Base-by-base conservation (phyloP, 2,329 filamentous ascomycete genomes). In the Aspergillus clavatus region DNA sequence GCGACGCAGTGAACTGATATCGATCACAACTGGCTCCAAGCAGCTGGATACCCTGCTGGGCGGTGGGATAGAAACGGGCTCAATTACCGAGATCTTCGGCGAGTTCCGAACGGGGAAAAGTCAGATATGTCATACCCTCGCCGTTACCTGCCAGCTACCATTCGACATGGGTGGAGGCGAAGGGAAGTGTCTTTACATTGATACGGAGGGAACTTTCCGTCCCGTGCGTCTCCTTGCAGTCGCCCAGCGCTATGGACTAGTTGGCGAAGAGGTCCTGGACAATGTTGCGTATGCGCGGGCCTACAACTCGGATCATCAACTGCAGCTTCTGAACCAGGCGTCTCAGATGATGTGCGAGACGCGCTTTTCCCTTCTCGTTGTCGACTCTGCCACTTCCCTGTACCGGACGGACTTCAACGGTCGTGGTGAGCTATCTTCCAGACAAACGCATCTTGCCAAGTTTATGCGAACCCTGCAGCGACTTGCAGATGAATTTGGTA, bases 271-370 rank as follows among this genome's bases (percentile, higher is more conserved):
- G 67, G 93, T 98, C 0, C 79, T 98, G 7, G 94, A 98, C 72
- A 98, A 98, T 57, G 90, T 98, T 45, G 94, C 94, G 3, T 98
- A 98, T 67, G 94, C 94, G 40, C 85, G 93, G 48, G 93, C 93
- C 7, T 98, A 98, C 75, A 98, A 98, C 67, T 97, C 91, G 0
- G 93, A 98, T 55, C 93, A 98, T 69, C 93, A 98, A 68, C 80
- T 98, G 40, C 89, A 95, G 66, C 78, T 98, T 6, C 82, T 98
- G 51, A 93, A 93, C 60, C 91, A 97, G 68, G 94, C 93, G 3
- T 86, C 93, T 2, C 83, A 89, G 51, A 98, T 98, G 93, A 98
- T 98, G 94, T 96, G 90, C 46, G 94, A 98, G 73, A 98, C 93
- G 0, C 83, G 93, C 3, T 98, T 98, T 69, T 97, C 93, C 3